Evolutionary conservation across 75 land plant genomes (phyloP).

Genomic region (Selaginella moellendorffii): DNA sequence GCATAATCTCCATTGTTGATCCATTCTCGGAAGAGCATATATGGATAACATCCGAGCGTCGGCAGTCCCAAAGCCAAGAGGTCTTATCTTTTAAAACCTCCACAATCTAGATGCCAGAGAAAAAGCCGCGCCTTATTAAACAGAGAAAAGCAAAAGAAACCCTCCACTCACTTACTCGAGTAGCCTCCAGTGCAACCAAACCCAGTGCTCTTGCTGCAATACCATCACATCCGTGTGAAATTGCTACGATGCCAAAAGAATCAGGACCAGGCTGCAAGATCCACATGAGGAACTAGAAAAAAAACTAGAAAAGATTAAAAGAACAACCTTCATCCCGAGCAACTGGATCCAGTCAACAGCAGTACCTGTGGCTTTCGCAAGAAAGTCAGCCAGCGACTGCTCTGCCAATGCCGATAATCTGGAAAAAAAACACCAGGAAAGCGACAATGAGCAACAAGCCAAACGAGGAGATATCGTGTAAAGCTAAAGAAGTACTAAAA

Average conservation of each 20-base stretch:
- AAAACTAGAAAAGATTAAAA: background rate
- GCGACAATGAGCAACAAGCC: too few relatives aligned
- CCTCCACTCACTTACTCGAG: background rate
- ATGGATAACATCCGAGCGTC: background rate
- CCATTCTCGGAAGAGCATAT: background rate
- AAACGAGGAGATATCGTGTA: too few relatives aligned
- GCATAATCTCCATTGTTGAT: background rate
- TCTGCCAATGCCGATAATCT: conserved; percentile 34
- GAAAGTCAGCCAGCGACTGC: conserved; percentile 29
- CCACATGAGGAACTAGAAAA: background rate
- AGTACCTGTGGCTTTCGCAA: conserved; percentile 43
- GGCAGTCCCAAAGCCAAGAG: background rate
- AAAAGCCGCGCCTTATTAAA: too few relatives aligned
- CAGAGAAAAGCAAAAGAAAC: too few relatives aligned
- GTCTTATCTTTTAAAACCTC: background rate
- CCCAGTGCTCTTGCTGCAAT: background rate
- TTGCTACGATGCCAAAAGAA: background rate
- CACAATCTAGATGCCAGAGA: background rate
- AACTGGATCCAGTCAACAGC: conserved; percentile 43
- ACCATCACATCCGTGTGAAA: background rate
- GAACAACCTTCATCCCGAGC: conserved; percentile 41
- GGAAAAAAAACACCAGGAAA: background rate
- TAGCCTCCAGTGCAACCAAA: background rate
- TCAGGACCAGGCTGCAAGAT: background rate
- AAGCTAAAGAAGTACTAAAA: too few relatives aligned